A percentile compares a stretch with the other conserved stretches of the same genome.
phyloP scores from a whole-genome alignment of 805 yeast species.

The Grigorovia humatica region DNA sequence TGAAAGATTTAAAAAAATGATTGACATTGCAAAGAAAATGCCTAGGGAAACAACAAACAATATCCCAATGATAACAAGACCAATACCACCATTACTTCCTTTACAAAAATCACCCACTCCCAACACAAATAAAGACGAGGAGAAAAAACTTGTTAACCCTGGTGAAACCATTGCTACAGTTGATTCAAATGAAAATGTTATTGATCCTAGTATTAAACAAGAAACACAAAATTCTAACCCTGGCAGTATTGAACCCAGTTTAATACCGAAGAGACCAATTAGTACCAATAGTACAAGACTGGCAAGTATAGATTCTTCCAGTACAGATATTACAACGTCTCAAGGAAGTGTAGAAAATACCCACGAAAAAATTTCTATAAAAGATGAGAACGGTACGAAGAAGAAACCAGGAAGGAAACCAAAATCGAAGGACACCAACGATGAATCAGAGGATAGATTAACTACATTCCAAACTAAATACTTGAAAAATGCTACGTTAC shows the following conservation, averaged over 20 bases:
- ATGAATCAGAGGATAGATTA: constrained; percentile 40
- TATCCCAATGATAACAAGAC: too few species aligned
- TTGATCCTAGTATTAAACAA: neutral
- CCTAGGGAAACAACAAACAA: constrained; percentile 27
- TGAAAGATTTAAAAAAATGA: constrained; percentile 67
- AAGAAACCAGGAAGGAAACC: constrained; percentile 5
- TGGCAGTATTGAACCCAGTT: too few species aligned
- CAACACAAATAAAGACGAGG: neutral
- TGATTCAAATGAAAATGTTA: neutral
- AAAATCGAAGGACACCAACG: constrained; percentile 1
- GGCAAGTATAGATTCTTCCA: too few species aligned
- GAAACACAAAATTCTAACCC: neutral
- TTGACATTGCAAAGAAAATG: constrained; percentile 68
- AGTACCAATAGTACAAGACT: too few species aligned
- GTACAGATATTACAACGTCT: too few species aligned
- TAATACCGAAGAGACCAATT: too few species aligned
- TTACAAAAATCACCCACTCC: neutral
- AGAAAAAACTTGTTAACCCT: too few species aligned
- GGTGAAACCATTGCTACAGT: neutral
- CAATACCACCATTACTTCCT: neutral
- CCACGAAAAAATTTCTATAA: too few species aligned
- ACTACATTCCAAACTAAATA: constrained; percentile 74
- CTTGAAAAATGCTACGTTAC: constrained; percentile 55
- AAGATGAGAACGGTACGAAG: constrained; percentile 1
- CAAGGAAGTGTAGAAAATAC: too few species aligned